These are phyloP conservation scores for Pseudogymnoascus sp. DNA, from an alignment of 2,329 filamentous ascomycete species.

Conservation along the genomic window DNA sequence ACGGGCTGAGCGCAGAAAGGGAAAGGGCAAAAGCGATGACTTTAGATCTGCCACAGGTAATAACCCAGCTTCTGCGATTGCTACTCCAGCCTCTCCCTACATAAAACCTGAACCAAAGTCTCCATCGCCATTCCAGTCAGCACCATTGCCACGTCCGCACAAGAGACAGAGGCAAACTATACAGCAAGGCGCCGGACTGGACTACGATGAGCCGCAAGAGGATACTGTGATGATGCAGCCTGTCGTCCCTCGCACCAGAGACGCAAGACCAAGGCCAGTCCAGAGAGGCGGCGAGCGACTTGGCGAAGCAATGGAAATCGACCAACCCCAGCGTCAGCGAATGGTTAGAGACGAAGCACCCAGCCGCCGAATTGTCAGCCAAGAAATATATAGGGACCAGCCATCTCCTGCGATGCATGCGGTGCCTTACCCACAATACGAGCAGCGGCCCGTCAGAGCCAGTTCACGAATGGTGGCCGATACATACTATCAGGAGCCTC, in stretches of 20 bases:
- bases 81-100: constrained; percentile 39
- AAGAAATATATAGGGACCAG: constrained; percentile 9
- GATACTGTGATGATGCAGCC: constrained; percentile 27
- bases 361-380: neutral
- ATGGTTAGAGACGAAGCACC: neutral
- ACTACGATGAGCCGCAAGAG: constrained; percentile 39
- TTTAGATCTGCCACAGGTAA: constrained; percentile 19
- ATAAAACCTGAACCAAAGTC: constrained; percentile 60
- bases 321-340: neutral
- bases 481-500: constrained; percentile 21
- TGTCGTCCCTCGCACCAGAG: constrained; percentile 13
- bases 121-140: constrained; percentile 47
- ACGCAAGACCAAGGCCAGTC: neutral
- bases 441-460: constrained; percentile 20
- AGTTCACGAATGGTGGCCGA: constrained; percentile 22
- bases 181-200: constrained; percentile 33
- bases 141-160: constrained; percentile 43
- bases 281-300: neutral
- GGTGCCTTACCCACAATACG: constrained; percentile 20
- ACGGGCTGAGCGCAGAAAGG: constrained; percentile 41
- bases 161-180: constrained; percentile 47
- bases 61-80: constrained; percentile 23
- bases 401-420: constrained; percentile 23
- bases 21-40: constrained; percentile 43
- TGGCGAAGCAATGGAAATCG: constrained; percentile 7